These are phyloP conservation scores for Rhizophagus sp. DNA, from an alignment of 192 early-diverging fungal genomes.

Conservation along the genomic window DNA sequence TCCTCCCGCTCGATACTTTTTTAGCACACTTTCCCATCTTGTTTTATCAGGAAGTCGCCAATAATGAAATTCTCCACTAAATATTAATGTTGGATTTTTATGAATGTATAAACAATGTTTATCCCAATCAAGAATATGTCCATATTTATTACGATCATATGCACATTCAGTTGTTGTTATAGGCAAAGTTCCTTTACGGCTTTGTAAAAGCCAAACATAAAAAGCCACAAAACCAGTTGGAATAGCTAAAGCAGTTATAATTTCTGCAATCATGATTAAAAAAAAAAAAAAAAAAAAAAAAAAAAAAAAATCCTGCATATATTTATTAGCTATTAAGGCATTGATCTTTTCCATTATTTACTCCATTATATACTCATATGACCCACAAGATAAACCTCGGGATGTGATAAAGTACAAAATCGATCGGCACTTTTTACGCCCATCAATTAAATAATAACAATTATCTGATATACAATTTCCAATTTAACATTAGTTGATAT, in stretches of 20 bases:
- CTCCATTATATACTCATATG: no score
- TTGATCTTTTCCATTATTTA: no score
- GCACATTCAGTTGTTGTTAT: constrained; percentile 43
- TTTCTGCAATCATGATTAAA: constrained; percentile 3
- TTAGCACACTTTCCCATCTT: constrained; percentile 69
- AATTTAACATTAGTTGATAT: no score
- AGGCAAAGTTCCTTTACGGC: constrained; percentile 35
- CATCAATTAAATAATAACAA: no score
- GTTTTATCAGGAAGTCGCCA: constrained; percentile 73
- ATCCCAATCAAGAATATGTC: constrained; percentile 65
- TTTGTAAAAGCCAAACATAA: constrained; percentile 20
- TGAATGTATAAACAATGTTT: constrained; percentile 67
- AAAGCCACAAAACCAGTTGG: neutral
- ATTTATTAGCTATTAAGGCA: no score
- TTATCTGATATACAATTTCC: no score
- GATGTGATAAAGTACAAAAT: neutral
- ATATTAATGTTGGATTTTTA: constrained; percentile 64
- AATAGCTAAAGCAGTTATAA: neutral
- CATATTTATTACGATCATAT: constrained; percentile 40
- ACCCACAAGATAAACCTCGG: no score
- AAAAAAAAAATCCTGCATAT: neutral
- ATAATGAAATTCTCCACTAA: constrained; percentile 86
- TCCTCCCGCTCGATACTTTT: constrained; percentile 71
- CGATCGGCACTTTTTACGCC: neutral
- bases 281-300: neutral